Conservation (phyloP, 257 asterid species). For the Plantago elongata region DNA sequence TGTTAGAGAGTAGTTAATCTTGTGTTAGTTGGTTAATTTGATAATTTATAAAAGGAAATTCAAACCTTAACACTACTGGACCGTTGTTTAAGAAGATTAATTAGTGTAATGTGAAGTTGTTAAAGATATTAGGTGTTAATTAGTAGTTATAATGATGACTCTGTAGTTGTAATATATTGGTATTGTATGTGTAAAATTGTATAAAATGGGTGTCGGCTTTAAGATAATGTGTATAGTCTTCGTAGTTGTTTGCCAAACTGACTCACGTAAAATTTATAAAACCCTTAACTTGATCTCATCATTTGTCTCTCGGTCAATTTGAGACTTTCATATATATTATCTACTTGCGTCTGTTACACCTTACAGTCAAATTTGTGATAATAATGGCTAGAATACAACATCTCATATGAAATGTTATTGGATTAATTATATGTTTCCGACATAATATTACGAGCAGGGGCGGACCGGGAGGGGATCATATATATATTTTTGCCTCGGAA, state of each 20-base stretch:
- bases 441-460: too few relatives aligned
- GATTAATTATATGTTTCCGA: too few relatives aligned
- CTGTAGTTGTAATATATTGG: conserved; percentile 7
- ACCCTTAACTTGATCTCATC: not conserved
- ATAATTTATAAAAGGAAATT: too few relatives aligned
- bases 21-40: too few relatives aligned
- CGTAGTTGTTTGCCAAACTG: conserved; percentile 32
- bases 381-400: not conserved
- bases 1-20: too few relatives aligned
- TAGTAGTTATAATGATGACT: not conserved
- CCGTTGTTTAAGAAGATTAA: too few relatives aligned
- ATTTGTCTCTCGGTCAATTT: not conserved
- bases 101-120: too few relatives aligned
- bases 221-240: conserved; percentile 19
- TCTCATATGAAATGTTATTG: too few relatives aligned
- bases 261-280: not conserved
- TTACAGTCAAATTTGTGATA: not conserved
- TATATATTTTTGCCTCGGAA: too few relatives aligned
- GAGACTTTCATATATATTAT: not conserved
- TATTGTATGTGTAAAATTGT: not conserved
- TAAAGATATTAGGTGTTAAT: too few relatives aligned
- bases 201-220: conserved; percentile 5
- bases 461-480: too few relatives aligned
- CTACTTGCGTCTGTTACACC: not conserved
- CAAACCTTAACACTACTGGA: too few relatives aligned